Base-by-base conservation (phyloP, 2,329 filamentous ascomycete genomes). In the Capronia epimyces region DNA sequence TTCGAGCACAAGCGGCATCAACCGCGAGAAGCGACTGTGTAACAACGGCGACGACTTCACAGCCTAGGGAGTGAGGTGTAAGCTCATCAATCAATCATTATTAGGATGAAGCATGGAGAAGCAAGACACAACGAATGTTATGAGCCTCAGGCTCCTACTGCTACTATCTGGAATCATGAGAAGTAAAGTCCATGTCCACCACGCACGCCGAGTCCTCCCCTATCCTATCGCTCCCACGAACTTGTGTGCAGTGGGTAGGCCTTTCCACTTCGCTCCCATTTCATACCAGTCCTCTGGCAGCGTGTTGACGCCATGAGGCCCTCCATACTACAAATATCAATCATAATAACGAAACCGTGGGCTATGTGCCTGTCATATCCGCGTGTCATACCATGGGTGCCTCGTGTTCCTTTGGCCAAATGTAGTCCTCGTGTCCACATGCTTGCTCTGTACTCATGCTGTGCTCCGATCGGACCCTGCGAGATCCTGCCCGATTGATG, bases 321-420 rank as follows among this genome's bases (percentile, higher is more conserved):
- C 13, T 20, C 20, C 36, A 5, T 24, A n/a, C 9, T 18, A 18
- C 4, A 5, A 39, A 18, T 6, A 9, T 13, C 36, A 18, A 5
- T 4, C 20, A 39, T 18, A 18, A 8, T 31, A 39, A 4, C 40
- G 42, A 13, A 13, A 41, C 3, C 29, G 43, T 45, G 6, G 12
- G 27, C 39, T 48, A 49, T 52, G 46, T 49, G 40, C 39, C 32
- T 49, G 24, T 52, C 40, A 48, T 52, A 43, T 48, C 50, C 24
- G 43, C 43, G 46, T 43, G 44, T 44, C 48, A 20, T 21, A 21
- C 36, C 36, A 39, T n/a, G 7, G 6, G 6, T n/a, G 29, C 7
- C 29, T 32, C 12, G 29, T 32, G 29, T 32, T 12, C 29, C 12
- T 32, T n/a, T 32, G 7, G 7, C 29, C 7, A n/a, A 32, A 32